phyloP scores from a whole-genome alignment of 1,284 basidiomycete genomes.

The Microbotryomycetes sp. region DNA sequence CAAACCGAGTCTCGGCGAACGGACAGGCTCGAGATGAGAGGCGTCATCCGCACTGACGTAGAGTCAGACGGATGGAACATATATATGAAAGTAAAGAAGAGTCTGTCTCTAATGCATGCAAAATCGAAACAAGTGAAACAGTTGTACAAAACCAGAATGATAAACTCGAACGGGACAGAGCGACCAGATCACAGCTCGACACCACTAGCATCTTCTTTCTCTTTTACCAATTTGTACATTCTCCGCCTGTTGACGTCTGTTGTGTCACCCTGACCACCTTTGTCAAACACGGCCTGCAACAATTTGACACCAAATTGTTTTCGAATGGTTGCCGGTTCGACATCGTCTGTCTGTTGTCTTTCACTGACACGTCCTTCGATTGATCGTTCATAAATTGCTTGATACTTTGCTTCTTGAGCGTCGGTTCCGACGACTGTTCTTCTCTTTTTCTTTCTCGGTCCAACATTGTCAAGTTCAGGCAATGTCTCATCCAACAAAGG shows the following conservation, averaged over 20 bases:
- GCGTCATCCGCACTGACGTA: no score
- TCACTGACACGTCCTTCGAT: slow-evolving; percentile 43
- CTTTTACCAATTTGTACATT: slow-evolving; percentile 73
- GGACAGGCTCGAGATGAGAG: neutral
- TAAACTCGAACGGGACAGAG: no score
- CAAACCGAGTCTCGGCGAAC: neutral
- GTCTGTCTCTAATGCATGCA: no score
- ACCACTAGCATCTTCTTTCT: slow-evolving; percentile 43
- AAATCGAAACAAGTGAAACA: no score
- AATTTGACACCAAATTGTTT: slow-evolving; percentile 53
- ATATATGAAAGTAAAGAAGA: neutral
- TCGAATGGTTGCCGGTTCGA: no score
- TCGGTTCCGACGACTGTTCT: slow-evolving; percentile 42
- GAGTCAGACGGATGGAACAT: no score
- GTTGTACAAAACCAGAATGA: no score
- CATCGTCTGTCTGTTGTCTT: slow-evolving; percentile 43
- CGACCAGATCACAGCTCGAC: slow-evolving; percentile 32
- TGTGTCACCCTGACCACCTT: slow-evolving; percentile 66
- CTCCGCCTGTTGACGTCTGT: slow-evolving; percentile 70
- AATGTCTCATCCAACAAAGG: slow-evolving; percentile 56
- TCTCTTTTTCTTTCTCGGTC: slow-evolving; percentile 48
- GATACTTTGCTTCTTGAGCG: slow-evolving; percentile 46
- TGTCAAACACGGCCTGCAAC: slow-evolving; percentile 61
- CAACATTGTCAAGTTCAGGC: slow-evolving; percentile 20
- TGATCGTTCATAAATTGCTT: slow-evolving; percentile 44